Conservation (phyloP, 139 green algal species). For the Coelastrella sp. region DNA sequence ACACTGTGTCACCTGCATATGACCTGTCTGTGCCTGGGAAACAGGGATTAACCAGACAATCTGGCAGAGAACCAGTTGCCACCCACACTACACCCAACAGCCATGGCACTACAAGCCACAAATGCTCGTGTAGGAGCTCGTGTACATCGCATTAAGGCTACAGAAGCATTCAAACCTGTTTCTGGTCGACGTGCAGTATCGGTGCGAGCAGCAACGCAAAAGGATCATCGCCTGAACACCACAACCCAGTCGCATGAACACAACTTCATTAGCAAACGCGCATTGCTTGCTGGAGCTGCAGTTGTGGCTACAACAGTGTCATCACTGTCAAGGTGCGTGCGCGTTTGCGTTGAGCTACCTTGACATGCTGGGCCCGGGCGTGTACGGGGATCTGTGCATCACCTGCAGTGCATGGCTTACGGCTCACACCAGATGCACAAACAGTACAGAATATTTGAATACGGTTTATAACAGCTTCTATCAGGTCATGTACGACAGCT, state of each 20-base stretch:
- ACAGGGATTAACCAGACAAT: not conserved
- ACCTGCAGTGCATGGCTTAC: too few relatives aligned
- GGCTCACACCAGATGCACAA: too few relatives aligned
- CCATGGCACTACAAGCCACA: constrained; percentile 27
- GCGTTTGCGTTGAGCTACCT: not conserved
- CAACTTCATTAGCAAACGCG: not conserved
- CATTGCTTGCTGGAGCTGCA: constrained; percentile 18
- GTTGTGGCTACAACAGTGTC: not conserved
- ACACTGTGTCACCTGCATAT: not conserved
- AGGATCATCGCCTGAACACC: not conserved
- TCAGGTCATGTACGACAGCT: too few relatives aligned
- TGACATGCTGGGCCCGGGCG: too few relatives aligned
- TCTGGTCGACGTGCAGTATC: not conserved
- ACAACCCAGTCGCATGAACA: not conserved
- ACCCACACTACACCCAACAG: not conserved
- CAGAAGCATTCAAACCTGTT: too few relatives aligned
- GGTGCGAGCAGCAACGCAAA: not conserved
- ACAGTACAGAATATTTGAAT: too few relatives aligned
- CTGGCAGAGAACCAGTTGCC: too few relatives aligned
- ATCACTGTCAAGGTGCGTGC: not conserved
- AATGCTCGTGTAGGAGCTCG: not conserved
- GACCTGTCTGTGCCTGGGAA: not conserved
- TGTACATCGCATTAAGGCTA: too few relatives aligned
- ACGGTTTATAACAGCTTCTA: too few relatives aligned
- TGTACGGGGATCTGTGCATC: not conserved